Evolutionary conservation across 129 eudicot species (phyloP), one percentile per base, ranked within the genome.

Genomic region (Solidago caesia): DNA sequence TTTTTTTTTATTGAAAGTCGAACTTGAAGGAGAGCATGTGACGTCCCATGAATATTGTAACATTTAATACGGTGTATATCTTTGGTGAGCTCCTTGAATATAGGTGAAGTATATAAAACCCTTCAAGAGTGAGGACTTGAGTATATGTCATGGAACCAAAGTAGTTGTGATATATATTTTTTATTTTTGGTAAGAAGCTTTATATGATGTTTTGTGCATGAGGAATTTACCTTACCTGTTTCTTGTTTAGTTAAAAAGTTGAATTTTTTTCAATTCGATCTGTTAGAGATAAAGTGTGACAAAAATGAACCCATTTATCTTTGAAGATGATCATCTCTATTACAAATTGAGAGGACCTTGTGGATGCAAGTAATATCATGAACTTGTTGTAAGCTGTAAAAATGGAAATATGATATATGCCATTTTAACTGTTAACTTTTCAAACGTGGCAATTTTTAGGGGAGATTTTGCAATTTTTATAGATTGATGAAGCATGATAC

Each of bases 11-110:
- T 42, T 4, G 11, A 25, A 64, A 15, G 53, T 65, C 42, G 33
- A 44, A 5, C 68, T 8, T 71, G 66, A 42, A 43, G 65, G 63
- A 74, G 71, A 74, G 41, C 48, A 75, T 21, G 61, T 29, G 63
- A 47, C 56, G 45, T 74, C 44, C 44, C 49, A 67, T 66, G 46
- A 26, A 55, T 11, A 27, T 10, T 56, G 67, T 67, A 45, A 68
- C 4, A 10, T 14, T 16, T 12, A 13, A n/a, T 15, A 15, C 49
- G 59, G 42, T 47, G 45, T 65, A 25, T 55, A 13, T 13, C 43
- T 57, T 27, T 21, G 46, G 11, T 53, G 13, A 21, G 52, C n/a
- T 53, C 44, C n/a, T 51, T 39, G 29, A 44, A 27, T 75, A 15
- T 64, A 16, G 65, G 51, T 64, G 7, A 53, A 21, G 8, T 39